Conservation (phyloP, 2,329 filamentous ascomycete species). For the Botrytis cinerea region DNA sequence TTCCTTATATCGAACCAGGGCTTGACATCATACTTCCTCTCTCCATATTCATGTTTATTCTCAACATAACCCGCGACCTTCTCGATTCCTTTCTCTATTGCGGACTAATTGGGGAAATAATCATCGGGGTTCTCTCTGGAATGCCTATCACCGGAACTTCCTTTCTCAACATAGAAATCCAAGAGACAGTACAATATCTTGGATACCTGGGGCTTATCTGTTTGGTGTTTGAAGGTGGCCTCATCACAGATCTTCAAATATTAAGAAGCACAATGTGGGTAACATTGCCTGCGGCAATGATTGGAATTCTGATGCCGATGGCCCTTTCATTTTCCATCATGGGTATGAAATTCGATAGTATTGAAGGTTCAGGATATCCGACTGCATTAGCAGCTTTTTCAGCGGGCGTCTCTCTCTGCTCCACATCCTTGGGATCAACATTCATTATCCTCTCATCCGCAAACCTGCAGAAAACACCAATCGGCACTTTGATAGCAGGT, state of each 20-base stretch:
- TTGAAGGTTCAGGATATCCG: conserved; percentile 1
- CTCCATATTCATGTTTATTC: conserved; percentile 13
- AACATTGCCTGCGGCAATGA: conserved; percentile 1
- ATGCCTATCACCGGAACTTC: conserved; percentile 16
- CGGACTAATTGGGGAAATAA: conserved; percentile 20
- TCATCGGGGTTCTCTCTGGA: conserved; percentile 17
- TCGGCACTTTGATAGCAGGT: conserved; percentile 16
- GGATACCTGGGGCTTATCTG: conserved; percentile 21
- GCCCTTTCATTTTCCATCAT: conserved; percentile 10
- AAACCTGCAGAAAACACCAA: conserved; percentile 22
- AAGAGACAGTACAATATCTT: conserved; percentile 21
- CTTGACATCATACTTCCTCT: conserved; percentile 15
- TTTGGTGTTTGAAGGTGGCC: conserved; percentile 23
- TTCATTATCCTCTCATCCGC: conserved; percentile 21
- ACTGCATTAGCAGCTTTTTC: conserved; percentile 22
- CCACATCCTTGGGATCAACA: conserved; percentile 19
- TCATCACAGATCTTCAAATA: conserved; percentile 15
- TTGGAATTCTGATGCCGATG: conserved; percentile 16
- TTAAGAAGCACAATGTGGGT: conserved; percentile 15
- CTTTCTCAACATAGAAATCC: neutral
- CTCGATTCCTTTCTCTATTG: conserved; percentile 22
- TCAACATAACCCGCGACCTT: conserved; percentile 13
- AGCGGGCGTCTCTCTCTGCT: conserved; percentile 21
- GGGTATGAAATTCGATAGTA: neutral
- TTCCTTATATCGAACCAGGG: conserved; percentile 21